phyloP scores from a whole-genome alignment of 2,329 filamentous ascomycete species.

The Trichoderma sp. region DNA sequence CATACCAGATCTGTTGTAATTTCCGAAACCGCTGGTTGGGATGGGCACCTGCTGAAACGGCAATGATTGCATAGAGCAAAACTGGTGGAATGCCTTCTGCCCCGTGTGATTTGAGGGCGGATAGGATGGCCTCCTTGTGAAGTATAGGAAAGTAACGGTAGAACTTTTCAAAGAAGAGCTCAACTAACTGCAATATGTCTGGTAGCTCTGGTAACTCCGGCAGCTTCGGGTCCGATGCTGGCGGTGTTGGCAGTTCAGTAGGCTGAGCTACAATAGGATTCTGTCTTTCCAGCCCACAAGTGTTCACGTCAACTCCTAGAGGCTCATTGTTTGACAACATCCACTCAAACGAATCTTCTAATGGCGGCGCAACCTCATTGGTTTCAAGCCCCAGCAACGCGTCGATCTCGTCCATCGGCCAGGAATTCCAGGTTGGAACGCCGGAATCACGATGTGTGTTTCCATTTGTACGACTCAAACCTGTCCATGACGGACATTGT shows the following conservation, averaged over 20 bases:
- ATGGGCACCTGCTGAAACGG: constrained; percentile 27
- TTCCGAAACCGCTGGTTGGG: constrained; percentile 25
- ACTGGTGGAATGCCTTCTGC: neutral
- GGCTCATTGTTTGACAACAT: neutral
- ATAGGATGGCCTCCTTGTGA: constrained; percentile 21
- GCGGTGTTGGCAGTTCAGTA: neutral
- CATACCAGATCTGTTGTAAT: constrained; percentile 27
- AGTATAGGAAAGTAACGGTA: constrained; percentile 29
- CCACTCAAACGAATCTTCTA: neutral
- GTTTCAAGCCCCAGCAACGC: neutral
- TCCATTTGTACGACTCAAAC: neutral
- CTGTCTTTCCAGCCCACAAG: neutral
- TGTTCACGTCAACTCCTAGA: neutral
- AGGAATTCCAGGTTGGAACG: neutral
- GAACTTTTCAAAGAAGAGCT: constrained; percentile 29
- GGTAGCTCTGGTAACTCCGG: constrained; percentile 20
- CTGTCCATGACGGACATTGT: neutral
- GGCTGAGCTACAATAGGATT: neutral
- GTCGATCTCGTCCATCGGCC: constrained; percentile 11
- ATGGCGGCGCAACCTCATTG: neutral
- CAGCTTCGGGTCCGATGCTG: constrained; percentile 21
- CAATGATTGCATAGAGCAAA: constrained; percentile 27
- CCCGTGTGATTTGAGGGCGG: neutral
- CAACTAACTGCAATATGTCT: constrained; percentile 24
- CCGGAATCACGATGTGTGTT: neutral